Percentiles rank a stretch among this genome's conserved stretches.
Conservation (phyloP, 2,329 filamentous ascomycete species). For the Magnaporthiopsis poae region DNA sequence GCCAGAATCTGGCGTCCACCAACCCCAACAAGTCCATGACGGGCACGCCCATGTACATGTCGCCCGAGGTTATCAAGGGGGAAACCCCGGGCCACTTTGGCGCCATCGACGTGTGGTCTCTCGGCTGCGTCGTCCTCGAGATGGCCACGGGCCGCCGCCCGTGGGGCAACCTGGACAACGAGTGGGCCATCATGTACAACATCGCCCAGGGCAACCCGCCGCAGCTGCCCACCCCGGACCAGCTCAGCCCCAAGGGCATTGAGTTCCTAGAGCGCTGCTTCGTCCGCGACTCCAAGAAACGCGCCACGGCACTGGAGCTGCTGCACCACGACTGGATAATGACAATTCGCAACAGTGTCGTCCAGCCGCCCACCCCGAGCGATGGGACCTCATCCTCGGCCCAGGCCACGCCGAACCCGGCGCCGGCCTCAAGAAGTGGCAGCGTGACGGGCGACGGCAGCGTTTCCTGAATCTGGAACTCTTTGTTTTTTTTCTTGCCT, state of each 20-base stretch:
- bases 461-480: constrained; percentile 19
- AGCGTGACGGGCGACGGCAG: constrained; percentile 22
- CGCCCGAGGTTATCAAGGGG: constrained; percentile 93
- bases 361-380: constrained; percentile 49
- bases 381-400: constrained; percentile 35
- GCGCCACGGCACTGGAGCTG: constrained; percentile 76
- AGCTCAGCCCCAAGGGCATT: constrained; percentile 73
- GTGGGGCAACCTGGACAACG: constrained; percentile 93
- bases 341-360: constrained; percentile 54
- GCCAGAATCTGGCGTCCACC: constrained; percentile 43
- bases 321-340: constrained; percentile 88
- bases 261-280: constrained; percentile 87
- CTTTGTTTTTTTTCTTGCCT: not conserved
- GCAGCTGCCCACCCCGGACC: constrained; percentile 68
- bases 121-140: constrained; percentile 92
- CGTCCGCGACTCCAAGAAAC: constrained; percentile 65
- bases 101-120: constrained; percentile 88
- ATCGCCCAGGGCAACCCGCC: constrained; percentile 95
- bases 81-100: constrained; percentile 71
- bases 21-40: constrained; percentile 84
- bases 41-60: constrained; percentile 99
- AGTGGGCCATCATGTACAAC: constrained; percentile 99
- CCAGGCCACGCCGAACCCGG: constrained; percentile 27
- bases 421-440: constrained; percentile 19
- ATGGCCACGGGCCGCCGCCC: constrained; percentile 93